Base-by-base conservation (phyloP, 371 early-diverging fungal genomes). In the Nematocida minor region DNA sequence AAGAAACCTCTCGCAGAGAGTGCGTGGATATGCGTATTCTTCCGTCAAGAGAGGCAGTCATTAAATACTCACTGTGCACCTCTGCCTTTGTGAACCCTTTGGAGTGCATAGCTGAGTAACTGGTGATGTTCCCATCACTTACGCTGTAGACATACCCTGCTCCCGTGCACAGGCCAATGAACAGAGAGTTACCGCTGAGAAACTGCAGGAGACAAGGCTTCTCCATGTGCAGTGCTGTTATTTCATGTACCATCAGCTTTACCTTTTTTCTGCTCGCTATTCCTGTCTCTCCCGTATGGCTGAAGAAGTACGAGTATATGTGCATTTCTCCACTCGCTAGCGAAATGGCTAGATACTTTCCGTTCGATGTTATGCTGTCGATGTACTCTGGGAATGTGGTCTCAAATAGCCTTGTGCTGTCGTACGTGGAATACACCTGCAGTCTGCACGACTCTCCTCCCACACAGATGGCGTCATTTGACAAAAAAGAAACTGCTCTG, bases 31-130 rank as follows among this genome's bases (percentile, higher is more conserved):
- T 36, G 18, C 66, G 31, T 14, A 74, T 38, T 1, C 60, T 36
- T 18, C 77, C 77, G 34, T 74, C 77, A 22, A 63, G 46, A 6
- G 77, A 74, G 7, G 77, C n/a, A 6, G 77, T 74, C 32, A 74
- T 41, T 32, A 74, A 4, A 74, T 38, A 74, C 36, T 64, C 77
- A 3, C 64, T 53, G 27, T 54, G 44, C 31, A 42, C 25, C 25
- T 46, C 27, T 22, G 34, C 66, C n/a, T 47, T 34, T 7, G 63
- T 74, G 14, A 74, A 41, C 22, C 34, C 44, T 29, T 74, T 74
- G 6, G 77, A 74, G 66, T 74, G 77, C 41, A 74, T 42, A 31
- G 66, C 18, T 9, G 27, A 38, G 18, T 49, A 47, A n/a, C 9
- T 31, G 16, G 44, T 40, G 18, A 74, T 44, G 18, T 16, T 25